phyloP scores from a whole-genome alignment of 805 yeast genomes.

The Maudiozyma bulderi region DNA sequence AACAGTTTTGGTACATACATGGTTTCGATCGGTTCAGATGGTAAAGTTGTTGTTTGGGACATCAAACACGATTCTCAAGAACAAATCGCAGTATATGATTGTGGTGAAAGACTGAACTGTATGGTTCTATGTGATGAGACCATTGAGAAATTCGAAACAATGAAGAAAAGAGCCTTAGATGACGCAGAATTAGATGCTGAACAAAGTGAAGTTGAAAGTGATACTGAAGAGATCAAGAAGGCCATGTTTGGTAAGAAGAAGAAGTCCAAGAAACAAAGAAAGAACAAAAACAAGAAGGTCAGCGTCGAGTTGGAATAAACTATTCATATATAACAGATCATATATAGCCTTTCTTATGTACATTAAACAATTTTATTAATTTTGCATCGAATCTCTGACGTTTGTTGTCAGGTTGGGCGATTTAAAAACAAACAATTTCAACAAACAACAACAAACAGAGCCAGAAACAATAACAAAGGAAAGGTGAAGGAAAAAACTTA shows the following conservation, averaged over 20 bases:
- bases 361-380: not conserved
- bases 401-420: too few species aligned
- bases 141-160: slow-evolving; percentile 61
- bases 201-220: slow-evolving; percentile 69
- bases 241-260: slow-evolving; percentile 42
- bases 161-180: slow-evolving; percentile 51
- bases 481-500: not conserved
- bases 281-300: slow-evolving; percentile 37
- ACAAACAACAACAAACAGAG: not conserved
- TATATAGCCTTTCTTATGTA: not conserved
- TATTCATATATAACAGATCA: not conserved
- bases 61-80: slow-evolving; percentile 40
- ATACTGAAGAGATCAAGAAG: slow-evolving; percentile 55
- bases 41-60: slow-evolving; percentile 88
- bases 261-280: slow-evolving; percentile 32
- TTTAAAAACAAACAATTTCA: not conserved
- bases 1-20: slow-evolving; percentile 39
- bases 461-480: not conserved
- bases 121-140: slow-evolving; percentile 65
- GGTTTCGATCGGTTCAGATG: slow-evolving; percentile 85
- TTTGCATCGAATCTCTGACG: too few species aligned
- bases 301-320: slow-evolving; percentile 46
- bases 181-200: slow-evolving; percentile 43
- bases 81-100: slow-evolving; percentile 81
- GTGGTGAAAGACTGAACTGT: slow-evolving; percentile 88